Percentiles rank a stretch among this genome's conserved stretches.
Conservation (phyloP, 2,329 filamentous ascomycete genomes). For the Epichloe sibirici region DNA sequence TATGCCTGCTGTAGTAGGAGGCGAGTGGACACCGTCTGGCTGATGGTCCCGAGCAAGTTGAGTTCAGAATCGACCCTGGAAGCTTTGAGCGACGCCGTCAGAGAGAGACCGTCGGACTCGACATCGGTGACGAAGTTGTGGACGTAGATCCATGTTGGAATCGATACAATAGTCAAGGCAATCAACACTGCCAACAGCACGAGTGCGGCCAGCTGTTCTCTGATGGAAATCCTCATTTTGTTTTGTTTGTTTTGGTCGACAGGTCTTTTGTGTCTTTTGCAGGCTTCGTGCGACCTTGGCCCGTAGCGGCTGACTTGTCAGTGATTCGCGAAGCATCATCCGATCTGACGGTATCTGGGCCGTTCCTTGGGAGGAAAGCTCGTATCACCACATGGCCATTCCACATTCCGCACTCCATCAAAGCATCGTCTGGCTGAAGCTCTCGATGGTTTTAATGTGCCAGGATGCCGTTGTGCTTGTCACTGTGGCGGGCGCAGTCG, state of each 20-base stretch:
- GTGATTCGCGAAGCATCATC: slow-evolving; percentile 1
- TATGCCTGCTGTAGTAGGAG: slow-evolving; percentile 46
- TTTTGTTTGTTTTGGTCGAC: no score
- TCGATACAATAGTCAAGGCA: slow-evolving; percentile 63
- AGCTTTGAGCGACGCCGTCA: slow-evolving; percentile 80
- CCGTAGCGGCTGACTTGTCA: background rate
- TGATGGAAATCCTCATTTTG: slow-evolving; percentile 71
- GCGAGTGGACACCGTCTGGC: slow-evolving; percentile 57
- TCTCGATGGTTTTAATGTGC: background rate
- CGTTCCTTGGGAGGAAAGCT: background rate
- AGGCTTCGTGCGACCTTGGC: background rate
- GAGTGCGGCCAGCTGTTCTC: slow-evolving; percentile 72
- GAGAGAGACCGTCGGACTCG: slow-evolving; percentile 49
- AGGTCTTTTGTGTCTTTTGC: background rate
- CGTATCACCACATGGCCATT: background rate
- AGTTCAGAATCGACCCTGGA: slow-evolving; percentile 70
- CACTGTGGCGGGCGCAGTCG: background rate
- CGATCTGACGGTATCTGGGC: background rate
- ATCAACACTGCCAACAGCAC: slow-evolving; percentile 65
- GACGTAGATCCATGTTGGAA: slow-evolving; percentile 58
- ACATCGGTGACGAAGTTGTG: slow-evolving; percentile 40
- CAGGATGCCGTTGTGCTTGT: background rate
- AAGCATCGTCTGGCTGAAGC: background rate
- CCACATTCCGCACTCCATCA: background rate
- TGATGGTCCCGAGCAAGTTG: slow-evolving; percentile 64